phyloP scores from a whole-genome alignment of 2,329 filamentous ascomycete species.

The Apiospora saccharicola region DNA sequence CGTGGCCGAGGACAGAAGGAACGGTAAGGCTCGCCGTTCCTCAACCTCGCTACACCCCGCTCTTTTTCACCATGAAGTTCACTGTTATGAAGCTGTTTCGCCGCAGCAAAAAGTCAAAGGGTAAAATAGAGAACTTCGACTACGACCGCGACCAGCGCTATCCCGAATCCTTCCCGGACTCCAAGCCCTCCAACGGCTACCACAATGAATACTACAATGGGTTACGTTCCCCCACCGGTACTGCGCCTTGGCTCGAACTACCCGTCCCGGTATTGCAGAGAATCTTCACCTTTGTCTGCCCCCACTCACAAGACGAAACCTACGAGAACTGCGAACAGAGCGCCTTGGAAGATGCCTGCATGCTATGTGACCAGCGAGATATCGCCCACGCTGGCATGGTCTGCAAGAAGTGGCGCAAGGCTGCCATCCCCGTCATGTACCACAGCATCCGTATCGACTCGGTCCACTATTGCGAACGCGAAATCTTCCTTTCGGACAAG shows the following conservation, averaged over 20 bases:
- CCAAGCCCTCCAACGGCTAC: slow-evolving; percentile 32
- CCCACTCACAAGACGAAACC: slow-evolving; percentile 77
- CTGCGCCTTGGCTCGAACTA: slow-evolving; percentile 54
- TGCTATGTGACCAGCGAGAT: slow-evolving; percentile 92
- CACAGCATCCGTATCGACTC: slow-evolving; percentile 90
- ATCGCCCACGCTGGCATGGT: slow-evolving; percentile 81
- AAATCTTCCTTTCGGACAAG: slow-evolving; percentile 80
- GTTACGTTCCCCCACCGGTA: slow-evolving; percentile 29
- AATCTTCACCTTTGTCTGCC: slow-evolving; percentile 85
- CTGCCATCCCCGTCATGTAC: slow-evolving; percentile 68
- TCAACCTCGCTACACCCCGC: neutral
- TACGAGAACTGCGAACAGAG: slow-evolving; percentile 87
- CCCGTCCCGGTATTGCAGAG: slow-evolving; percentile 74
- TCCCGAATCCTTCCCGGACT: slow-evolving; percentile 35
- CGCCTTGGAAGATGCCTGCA: slow-evolving; percentile 80
- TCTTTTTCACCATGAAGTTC: slow-evolving; percentile 38
- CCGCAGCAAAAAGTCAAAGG: slow-evolving; percentile 42
- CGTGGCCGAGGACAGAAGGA: slow-evolving; percentile 9
- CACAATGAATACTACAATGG: slow-evolving; percentile 32
- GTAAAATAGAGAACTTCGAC: slow-evolving; percentile 31
- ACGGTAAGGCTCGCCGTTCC: slow-evolving; percentile 13
- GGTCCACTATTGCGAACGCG: slow-evolving; percentile 92
- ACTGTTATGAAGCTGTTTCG: slow-evolving; percentile 42
- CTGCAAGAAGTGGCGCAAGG: slow-evolving; percentile 73
- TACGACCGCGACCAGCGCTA: slow-evolving; percentile 35